Evolutionary conservation across 352 stramenopile species (phyloP).

Genomic region (Globisporangium nodosum): DNA sequence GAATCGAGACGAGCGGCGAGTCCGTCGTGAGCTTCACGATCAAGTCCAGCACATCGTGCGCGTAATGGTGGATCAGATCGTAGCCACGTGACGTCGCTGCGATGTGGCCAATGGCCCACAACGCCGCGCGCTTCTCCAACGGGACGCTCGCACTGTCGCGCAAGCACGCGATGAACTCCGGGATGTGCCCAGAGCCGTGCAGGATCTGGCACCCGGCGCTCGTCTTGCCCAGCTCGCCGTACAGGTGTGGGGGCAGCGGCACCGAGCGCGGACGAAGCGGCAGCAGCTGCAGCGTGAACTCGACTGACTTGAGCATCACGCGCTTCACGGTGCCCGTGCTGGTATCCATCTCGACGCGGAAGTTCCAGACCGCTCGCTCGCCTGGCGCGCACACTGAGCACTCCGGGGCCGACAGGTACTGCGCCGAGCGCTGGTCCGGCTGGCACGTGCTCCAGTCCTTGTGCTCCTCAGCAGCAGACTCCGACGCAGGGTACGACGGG

Average conservation of each 20-base stretch:
- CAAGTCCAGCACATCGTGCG: slow-evolving; percentile 77
- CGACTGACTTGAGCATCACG: slow-evolving; percentile 82
- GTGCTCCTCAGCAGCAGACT: slow-evolving; percentile 74
- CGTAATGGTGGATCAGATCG: slow-evolving; percentile 75
- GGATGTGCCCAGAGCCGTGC: slow-evolving; percentile 70
- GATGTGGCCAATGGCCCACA: slow-evolving; percentile 83
- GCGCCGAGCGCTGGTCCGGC: slow-evolving; percentile 68
- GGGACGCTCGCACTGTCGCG: slow-evolving; percentile 77
- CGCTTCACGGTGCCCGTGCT: slow-evolving; percentile 60
- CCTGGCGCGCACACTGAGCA: slow-evolving; percentile 75
- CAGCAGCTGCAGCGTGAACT: slow-evolving; percentile 84
- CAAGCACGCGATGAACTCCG: slow-evolving; percentile 78
- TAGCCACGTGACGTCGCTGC: slow-evolving; percentile 73
- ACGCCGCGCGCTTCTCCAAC: slow-evolving; percentile 77
- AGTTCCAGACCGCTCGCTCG: slow-evolving; percentile 86
- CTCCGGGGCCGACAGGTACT: slow-evolving; percentile 60
- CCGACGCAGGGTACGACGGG: slow-evolving; percentile 44
- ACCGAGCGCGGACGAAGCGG: slow-evolving; percentile 73
- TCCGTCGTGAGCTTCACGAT: slow-evolving; percentile 85
- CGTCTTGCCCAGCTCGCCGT: slow-evolving; percentile 84
- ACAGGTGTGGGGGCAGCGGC: slow-evolving; percentile 76
- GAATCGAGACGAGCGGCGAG: slow-evolving; percentile 77
- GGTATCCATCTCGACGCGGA: slow-evolving; percentile 82
- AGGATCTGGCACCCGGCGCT: slow-evolving; percentile 77
- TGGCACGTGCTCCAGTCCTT: slow-evolving; percentile 88